phyloP scores from a whole-genome alignment of 78 protist genomes.

The Cavenderia fasciculata region DNA sequence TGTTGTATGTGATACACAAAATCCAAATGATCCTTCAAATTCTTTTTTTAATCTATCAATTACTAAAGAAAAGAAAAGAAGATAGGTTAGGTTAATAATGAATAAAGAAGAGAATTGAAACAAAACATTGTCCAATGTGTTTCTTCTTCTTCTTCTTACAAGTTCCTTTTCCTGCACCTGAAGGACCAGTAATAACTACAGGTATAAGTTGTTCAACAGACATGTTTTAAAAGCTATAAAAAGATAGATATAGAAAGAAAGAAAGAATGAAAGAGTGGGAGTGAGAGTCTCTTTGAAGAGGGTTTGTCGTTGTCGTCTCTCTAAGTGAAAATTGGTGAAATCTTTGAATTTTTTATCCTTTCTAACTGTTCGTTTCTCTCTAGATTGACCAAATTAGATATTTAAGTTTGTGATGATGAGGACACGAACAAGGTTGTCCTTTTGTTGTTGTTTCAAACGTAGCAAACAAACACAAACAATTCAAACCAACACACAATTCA shows the following conservation, averaged over 20 bases:
- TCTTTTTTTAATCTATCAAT: conserved; percentile 67
- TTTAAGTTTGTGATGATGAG: not conserved
- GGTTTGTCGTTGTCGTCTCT: too few species aligned
- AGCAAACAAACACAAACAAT: too few species aligned
- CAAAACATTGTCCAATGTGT: not conserved
- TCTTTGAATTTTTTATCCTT: too few species aligned
- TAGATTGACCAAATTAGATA: too few species aligned
- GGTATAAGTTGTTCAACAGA: conserved; percentile 67
- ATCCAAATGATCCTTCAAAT: conserved; percentile 68
- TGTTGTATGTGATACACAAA: conserved; percentile 79
- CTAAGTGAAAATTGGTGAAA: too few species aligned
- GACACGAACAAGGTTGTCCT: not conserved
- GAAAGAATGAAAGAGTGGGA: too few species aligned
- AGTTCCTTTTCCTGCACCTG: conserved; percentile 87
- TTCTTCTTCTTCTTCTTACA: conserved; percentile 4
- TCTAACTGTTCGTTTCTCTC: too few species aligned
- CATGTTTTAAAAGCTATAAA: too few species aligned
- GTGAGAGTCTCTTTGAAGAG: too few species aligned
- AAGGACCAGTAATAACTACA: conserved; percentile 79
- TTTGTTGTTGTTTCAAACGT: not conserved
- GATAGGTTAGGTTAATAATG: not conserved
- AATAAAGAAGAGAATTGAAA: not conserved
- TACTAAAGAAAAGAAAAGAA: conserved; percentile 23
- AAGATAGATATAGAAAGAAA: too few species aligned
- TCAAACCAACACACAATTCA: too few species aligned